Base-by-base conservation (phyloP, 306 rosid species). In the Corylus heterophylla region DNA sequence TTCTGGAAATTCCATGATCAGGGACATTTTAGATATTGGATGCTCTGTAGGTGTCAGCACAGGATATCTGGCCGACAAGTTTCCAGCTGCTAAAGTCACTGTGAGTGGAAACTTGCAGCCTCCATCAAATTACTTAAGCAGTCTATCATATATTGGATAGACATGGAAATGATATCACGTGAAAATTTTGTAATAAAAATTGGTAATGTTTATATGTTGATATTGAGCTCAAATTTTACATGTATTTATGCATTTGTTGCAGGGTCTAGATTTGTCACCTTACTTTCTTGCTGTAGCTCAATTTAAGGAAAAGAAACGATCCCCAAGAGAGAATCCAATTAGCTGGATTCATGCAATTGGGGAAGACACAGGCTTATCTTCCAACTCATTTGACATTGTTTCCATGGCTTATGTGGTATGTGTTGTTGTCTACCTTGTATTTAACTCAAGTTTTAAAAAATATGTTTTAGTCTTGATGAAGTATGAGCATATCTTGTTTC, bases 201-300 rank as follows among this genome's bases (percentile, higher is more conserved):
- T 25, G 14, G 42, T 62, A 62, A 27, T 62, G 29, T 13, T 62
- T 42, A 5, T 5, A 42, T 42, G 45, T 42, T 12, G 35, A 14
- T 35, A 64, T 64, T 64, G 20, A 14, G 22, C 70, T 64, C 8
- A 64, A 64, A 7, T 35, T 64, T 55, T 55, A 55, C 8, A 39
- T 69, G 76, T 39, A 69, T 79, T 69, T 61, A 73, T 71, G 56
- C 82, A 71, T 42, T 42, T 42, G 45, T 42, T 42, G 45, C 45
- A 88, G 94, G 94, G 92, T 37, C 87, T 90, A 52, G 92, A 90
- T 88, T 67, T 90, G 87, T 90, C 94, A 72, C 94, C 92, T 12
- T 86, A 86, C 83, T 88, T 90, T 79, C 92, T 90, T 77, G 83
- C 92, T 17, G 94, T 86, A 67, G 92, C 94, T 78, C 90, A 86